These are phyloP conservation scores for Fusarium nisikadoi DNA, from an alignment of 2,329 filamentous ascomycete genomes.

Conservation along the genomic window DNA sequence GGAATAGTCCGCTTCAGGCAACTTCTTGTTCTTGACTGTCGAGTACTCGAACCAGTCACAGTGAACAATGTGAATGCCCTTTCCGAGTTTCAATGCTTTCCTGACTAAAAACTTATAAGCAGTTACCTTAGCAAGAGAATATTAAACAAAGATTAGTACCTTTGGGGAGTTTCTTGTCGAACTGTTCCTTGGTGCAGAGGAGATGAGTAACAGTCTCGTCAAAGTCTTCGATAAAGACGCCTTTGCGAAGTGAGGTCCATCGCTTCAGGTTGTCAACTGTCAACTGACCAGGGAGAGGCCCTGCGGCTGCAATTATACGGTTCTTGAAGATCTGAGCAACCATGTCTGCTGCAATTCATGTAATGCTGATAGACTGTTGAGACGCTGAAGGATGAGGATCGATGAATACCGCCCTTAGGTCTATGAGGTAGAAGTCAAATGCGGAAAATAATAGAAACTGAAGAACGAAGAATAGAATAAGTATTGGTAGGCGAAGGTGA, in stretches of 20 bases:
- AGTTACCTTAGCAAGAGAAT: neutral
- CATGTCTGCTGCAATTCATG: conserved; percentile 35
- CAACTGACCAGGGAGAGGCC: conserved; percentile 63
- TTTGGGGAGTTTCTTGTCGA: conserved; percentile 56
- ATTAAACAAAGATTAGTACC: conserved; percentile 42
- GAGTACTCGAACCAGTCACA: conserved; percentile 66
- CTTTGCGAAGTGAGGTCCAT: conserved; percentile 75
- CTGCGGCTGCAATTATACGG: conserved; percentile 66
- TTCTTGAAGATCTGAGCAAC: conserved; percentile 60
- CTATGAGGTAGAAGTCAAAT: neutral
- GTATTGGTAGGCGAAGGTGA: neutral
- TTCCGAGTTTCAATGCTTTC: conserved; percentile 50
- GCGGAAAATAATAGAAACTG: too few relatives aligned
- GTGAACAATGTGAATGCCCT: conserved; percentile 55
- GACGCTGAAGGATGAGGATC: neutral
- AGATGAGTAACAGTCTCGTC: conserved; percentile 75
- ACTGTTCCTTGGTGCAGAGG: conserved; percentile 72
- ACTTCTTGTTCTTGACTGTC: conserved; percentile 45
- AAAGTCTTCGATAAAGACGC: conserved; percentile 63
- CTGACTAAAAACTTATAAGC: conserved; percentile 47
- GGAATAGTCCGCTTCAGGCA: conserved; percentile 54
- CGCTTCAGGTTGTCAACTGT: conserved; percentile 66
- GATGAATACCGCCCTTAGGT: neutral
- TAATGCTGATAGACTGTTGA: neutral
- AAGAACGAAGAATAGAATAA: neutral